Conservation (phyloP, 2,329 filamentous ascomycete species). For the Pseudogymnoascus sp. region DNA sequence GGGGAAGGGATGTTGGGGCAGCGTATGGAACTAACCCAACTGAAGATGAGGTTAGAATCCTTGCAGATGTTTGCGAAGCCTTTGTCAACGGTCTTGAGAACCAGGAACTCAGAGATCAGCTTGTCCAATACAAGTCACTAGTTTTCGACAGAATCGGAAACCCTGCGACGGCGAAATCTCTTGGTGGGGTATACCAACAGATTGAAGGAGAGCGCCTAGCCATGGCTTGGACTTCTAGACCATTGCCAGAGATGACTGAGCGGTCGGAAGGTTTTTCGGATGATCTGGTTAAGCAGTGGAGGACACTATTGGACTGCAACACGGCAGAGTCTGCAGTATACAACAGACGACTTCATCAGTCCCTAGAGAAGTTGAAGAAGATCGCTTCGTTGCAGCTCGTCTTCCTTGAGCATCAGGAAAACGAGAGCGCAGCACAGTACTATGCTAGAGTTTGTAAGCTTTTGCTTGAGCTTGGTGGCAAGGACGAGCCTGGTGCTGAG, state of each 20-base stretch:
- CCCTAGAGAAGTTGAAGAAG: slow-evolving; percentile 40
- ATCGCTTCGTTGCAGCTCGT: slow-evolving; percentile 45
- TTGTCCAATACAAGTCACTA: slow-evolving; percentile 41
- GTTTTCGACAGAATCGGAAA: slow-evolving; percentile 20
- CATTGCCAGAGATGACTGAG: slow-evolving; percentile 29
- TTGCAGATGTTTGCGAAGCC: slow-evolving; percentile 43
- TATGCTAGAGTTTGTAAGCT: slow-evolving; percentile 36
- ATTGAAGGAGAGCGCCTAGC: slow-evolving; percentile 48
- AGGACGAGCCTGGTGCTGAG: slow-evolving; percentile 13
- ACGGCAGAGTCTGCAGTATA: slow-evolving; percentile 39
- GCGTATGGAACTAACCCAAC: slow-evolving; percentile 17
- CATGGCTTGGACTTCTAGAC: slow-evolving; percentile 35
- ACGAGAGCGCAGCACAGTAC: slow-evolving; percentile 45
- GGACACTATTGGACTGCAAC: slow-evolving; percentile 21
- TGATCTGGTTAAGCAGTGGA: slow-evolving; percentile 37
- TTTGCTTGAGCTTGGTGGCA: slow-evolving; percentile 28
- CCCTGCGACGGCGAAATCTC: slow-evolving; percentile 34
- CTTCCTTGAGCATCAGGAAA: slow-evolving; percentile 43
- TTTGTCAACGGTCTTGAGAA: slow-evolving; percentile 48
- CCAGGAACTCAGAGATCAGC: slow-evolving; percentile 33
- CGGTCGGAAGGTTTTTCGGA: slow-evolving; percentile 31
- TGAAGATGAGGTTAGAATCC: slow-evolving; percentile 35
- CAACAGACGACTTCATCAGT: slow-evolving; percentile 43
- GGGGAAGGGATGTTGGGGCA: slow-evolving; percentile 22
- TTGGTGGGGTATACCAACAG: slow-evolving; percentile 45